Evolutionary conservation across 306 rosid species (phyloP).

Genomic region (Cucurbita ficifolia): DNA sequence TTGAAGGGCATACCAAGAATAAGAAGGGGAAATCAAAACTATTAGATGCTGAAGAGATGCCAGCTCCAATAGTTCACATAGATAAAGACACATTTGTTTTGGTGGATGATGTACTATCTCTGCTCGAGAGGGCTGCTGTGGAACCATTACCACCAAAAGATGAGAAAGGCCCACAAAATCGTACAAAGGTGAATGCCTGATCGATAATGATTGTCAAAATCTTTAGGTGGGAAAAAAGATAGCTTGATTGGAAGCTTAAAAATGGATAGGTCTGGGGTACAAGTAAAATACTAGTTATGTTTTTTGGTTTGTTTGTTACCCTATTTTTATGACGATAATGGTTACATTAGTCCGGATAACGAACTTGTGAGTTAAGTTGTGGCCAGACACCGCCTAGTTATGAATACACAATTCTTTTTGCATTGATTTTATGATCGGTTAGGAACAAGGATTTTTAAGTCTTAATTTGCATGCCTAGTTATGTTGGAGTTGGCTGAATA

Average conservation of each 20-base stretch:
- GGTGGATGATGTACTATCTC: constrained; percentile 72
- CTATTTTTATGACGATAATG: not conserved
- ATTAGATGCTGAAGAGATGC: constrained; percentile 66
- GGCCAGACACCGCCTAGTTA: not conserved
- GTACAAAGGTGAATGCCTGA: constrained; percentile 62
- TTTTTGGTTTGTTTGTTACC: not conserved
- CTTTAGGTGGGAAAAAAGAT: not conserved
- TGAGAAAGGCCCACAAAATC: constrained; percentile 99
- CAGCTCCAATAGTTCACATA: constrained; percentile 78
- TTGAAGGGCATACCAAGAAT: constrained; percentile 68
- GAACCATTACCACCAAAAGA: constrained; percentile 98
- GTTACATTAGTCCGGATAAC: not conserved
- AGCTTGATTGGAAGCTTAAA: not conserved
- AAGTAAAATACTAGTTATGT: not conserved
- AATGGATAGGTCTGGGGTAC: not conserved
- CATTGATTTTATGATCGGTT: not conserved
- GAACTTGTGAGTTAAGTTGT: not conserved
- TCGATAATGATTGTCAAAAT: not conserved
- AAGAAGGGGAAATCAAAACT: constrained; percentile 46
- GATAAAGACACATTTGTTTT: constrained; percentile 84
- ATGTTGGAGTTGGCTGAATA: not conserved
- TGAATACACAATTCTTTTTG: not conserved
- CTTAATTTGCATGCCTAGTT: not conserved
- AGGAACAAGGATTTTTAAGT: not conserved
- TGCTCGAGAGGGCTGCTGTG: constrained; percentile 90